Evolutionary conservation across 352 stramenopile species (phyloP), one percentile per base, ranked within the genome.

Genomic region (Phytophthora macrochlamydospora): DNA sequence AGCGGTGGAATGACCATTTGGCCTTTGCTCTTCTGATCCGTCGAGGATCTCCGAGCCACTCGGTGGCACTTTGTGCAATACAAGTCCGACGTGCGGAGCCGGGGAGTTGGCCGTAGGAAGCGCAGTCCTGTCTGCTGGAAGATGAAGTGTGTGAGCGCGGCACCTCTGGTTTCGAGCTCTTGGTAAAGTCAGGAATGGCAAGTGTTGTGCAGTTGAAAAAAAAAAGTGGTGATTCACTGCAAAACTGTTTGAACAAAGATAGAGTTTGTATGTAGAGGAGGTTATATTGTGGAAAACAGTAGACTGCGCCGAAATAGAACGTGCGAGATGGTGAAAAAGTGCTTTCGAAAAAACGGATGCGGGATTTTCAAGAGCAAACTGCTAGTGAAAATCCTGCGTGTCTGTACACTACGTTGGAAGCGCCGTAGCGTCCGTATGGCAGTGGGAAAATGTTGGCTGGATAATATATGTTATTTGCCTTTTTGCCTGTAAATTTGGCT

Each of bases 51-150:
- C 3, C 4, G 29, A 32, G 49, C 8, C 42, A 61, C 65, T 13
- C 4, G 3, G 12, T 13, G 40, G 51, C 11, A n/a, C 28, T 44
- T 56, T 43, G 5, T 59, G 55, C 18, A 24, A 43, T 67, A 50
- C 48, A 64, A 63, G 58, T 72, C 53, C 59, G 52, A 68, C 59
- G 45, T 53, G 51, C 54, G 59, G 53, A 72, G 59, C 58, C 53
- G 30, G 54, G 65, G 45, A 24, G 35, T 57, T 29, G 38, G 31
- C 14, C 18, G 12, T 3, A 49, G 12, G 18, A 18, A n/a, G 9
- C 14, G 46, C 31, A 44, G 63, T 59, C 65, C 65, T 72, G 65
- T 72, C 65, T 72, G 65, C 49, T 40, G 13, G 43, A 49, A 28
- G 43, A 24, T 24, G 18, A 24, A 24, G 18, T 24, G 18, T 24